A percentile compares a stretch with the other conserved stretches of the same genome.
phyloP scores from a whole-genome alignment of 371 early-diverging fungal species.

The Massospora cicadina region DNA sequence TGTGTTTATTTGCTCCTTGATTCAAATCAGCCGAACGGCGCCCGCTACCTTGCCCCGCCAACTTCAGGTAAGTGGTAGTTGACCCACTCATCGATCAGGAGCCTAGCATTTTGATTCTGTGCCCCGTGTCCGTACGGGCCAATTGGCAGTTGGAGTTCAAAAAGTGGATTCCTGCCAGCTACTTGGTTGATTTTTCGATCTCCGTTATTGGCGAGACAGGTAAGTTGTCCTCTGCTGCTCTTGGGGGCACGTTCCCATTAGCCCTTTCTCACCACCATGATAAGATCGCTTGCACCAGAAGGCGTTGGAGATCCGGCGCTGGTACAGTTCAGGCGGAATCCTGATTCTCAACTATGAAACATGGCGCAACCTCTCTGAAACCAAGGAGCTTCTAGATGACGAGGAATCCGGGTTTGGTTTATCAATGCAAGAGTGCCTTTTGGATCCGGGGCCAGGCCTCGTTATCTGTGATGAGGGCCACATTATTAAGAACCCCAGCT shows the following conservation, averaged over 20 bases:
- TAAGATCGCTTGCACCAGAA: background rate
- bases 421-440: conserved; percentile 16
- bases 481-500: conserved; percentile 33
- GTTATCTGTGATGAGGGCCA: conserved; percentile 79
- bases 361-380: conserved; percentile 25
- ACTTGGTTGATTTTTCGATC: conserved; percentile 3
- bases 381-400: background rate
- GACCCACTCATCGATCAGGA: background rate
- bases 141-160: conserved; percentile 63
- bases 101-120: conserved; percentile 46
- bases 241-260: conserved; percentile 10
- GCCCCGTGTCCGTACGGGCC: conserved; percentile 48
- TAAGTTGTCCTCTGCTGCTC: conserved; percentile 10
- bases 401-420: no score
- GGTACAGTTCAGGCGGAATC: conserved; percentile 40
- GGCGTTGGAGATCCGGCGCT: conserved; percentile 13
- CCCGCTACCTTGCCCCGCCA: conserved; percentile 1
- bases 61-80: conserved; percentile 6
- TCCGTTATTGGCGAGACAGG: conserved; percentile 12
- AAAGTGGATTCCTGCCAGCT: conserved; percentile 34
- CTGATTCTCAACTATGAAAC: conserved; percentile 42
- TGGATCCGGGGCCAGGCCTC: conserved; percentile 43
- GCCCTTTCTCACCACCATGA: background rate
- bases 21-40: conserved; percentile 17
- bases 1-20: conserved; percentile 42